Evolutionary conservation across 2,329 filamentous ascomycete species (phyloP).

Genomic region (Mycocentrospora acerina): DNA sequence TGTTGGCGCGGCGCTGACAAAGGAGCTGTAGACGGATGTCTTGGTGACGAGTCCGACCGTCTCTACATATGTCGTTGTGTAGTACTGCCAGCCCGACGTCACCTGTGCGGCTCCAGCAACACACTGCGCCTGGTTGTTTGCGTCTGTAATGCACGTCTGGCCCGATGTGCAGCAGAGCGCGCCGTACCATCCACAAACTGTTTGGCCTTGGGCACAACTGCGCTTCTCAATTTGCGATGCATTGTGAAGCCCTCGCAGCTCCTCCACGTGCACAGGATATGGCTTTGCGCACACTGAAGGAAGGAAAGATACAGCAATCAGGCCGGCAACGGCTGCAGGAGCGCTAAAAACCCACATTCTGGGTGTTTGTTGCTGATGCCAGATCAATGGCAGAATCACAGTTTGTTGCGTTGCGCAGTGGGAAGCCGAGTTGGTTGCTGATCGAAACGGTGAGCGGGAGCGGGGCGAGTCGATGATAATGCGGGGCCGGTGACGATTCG

Average conservation of each 20-base stretch:
- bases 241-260: slow-evolving; percentile 32
- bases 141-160: slow-evolving; percentile 34
- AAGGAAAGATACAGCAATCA: slow-evolving; percentile 48
- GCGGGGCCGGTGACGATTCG: slow-evolving; percentile 2
- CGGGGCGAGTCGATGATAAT: slow-evolving; percentile 4
- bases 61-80: slow-evolving; percentile 59
- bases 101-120: slow-evolving; percentile 21
- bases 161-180: slow-evolving; percentile 39
- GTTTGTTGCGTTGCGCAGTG: slow-evolving; percentile 1
- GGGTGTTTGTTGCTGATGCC: slow-evolving; percentile 2
- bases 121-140: slow-evolving; percentile 40
- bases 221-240: slow-evolving; percentile 29
- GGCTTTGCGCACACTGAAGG: slow-evolving; percentile 54
- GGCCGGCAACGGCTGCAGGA: slow-evolving; percentile 68
- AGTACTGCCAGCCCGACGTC: slow-evolving; percentile 56
- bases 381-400: slow-evolving; percentile 1
- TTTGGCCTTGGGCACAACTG: slow-evolving; percentile 15
- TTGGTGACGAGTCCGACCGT: slow-evolving; percentile 54
- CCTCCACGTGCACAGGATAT: slow-evolving; percentile 31
- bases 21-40: slow-evolving; percentile 56
- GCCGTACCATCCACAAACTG: slow-evolving; percentile 36
- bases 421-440: slow-evolving; percentile 1
- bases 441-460: slow-evolving; percentile 2
- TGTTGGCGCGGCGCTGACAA: slow-evolving; percentile 21
- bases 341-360: slow-evolving; percentile 47